Conservation (phyloP, 371 early-diverging fungal genomes). For the Dichotomocladium elegans region DNA sequence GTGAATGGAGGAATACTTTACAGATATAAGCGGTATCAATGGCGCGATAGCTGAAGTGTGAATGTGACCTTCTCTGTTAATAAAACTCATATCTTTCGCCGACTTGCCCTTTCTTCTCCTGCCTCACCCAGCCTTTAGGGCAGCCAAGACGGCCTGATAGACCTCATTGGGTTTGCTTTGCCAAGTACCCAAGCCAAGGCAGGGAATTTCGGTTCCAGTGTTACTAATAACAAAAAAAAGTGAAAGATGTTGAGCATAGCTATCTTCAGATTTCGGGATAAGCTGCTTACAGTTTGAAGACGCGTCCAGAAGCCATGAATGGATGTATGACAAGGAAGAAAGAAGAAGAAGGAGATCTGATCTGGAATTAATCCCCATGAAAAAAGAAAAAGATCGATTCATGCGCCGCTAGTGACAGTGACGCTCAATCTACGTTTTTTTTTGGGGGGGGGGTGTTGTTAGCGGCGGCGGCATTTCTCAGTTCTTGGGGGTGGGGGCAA, state of each 20-base stretch:
- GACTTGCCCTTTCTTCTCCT: neutral
- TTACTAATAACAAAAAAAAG: slow-evolving; percentile 15
- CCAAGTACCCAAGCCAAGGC: slow-evolving; percentile 41
- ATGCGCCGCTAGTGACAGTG: too few species aligned
- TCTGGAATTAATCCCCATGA: too few species aligned
- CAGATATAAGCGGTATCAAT: slow-evolving; percentile 57
- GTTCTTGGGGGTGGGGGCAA: too few species aligned
- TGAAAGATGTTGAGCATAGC: too few species aligned
- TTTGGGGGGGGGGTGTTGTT: too few species aligned
- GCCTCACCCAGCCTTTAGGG: slow-evolving; percentile 34
- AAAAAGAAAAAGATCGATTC: too few species aligned
- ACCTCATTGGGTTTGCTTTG: slow-evolving; percentile 40
- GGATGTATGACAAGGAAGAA: neutral
- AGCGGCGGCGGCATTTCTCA: too few species aligned
- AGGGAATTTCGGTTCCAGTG: slow-evolving; percentile 29
- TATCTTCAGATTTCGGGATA: neutral
- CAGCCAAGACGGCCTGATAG: slow-evolving; percentile 29
- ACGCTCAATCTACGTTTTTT: too few species aligned
- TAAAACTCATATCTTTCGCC: neutral
- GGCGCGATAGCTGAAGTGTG: slow-evolving; percentile 27
- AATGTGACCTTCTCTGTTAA: neutral
- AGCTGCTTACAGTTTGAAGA: slow-evolving; percentile 11
- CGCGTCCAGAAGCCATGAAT: slow-evolving; percentile 19
- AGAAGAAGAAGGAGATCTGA: neutral
- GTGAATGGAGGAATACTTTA: slow-evolving; percentile 4